Conservation (phyloP, 2,329 filamentous ascomycete genomes). For the Sporothrix luriei region DNA sequence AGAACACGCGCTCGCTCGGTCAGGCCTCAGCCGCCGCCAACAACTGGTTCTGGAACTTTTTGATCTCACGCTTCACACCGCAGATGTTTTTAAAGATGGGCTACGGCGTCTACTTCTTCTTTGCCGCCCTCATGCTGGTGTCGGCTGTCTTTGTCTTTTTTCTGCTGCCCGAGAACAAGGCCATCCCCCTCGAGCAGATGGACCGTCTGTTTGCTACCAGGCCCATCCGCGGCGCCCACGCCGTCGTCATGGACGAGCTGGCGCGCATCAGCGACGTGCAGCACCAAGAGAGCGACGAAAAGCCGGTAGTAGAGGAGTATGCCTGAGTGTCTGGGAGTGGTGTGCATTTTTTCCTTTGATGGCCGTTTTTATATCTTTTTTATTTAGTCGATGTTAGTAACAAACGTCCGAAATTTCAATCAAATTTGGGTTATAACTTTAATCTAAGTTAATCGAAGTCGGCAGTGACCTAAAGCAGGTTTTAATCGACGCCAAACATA, state of each 20-base stretch:
- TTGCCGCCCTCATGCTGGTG: slow-evolving; percentile 63
- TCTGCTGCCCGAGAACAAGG: slow-evolving; percentile 67
- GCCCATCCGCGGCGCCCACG: slow-evolving; percentile 51
- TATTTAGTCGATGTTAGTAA: too few relatives aligned
- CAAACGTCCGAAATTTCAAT: too few relatives aligned
- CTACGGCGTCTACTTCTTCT: slow-evolving; percentile 72
- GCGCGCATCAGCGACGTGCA: slow-evolving; percentile 19
- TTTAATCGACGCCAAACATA: too few relatives aligned
- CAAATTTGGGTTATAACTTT: too few relatives aligned
- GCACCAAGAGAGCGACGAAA: slow-evolving; percentile 13
- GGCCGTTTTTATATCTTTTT: too few relatives aligned
- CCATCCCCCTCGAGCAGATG: slow-evolving; percentile 65
- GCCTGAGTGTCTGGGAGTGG: background rate
- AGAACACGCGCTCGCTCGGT: slow-evolving; percentile 68
- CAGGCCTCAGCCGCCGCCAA: slow-evolving; percentile 71
- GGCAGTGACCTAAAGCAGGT: too few relatives aligned
- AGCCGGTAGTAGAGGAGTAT: background rate
- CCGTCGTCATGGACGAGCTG: slow-evolving; percentile 50
- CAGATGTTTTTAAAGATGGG: slow-evolving; percentile 63
- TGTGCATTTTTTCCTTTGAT: too few relatives aligned
- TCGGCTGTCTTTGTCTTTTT: slow-evolving; percentile 63
- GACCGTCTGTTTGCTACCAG: slow-evolving; percentile 61
- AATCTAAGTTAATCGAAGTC: too few relatives aligned
- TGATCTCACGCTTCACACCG: slow-evolving; percentile 67
- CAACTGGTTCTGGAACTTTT: slow-evolving; percentile 75